Base-by-base conservation (phyloP, 805 yeast species). In the Wickerhamomyces queroliae region DNA sequence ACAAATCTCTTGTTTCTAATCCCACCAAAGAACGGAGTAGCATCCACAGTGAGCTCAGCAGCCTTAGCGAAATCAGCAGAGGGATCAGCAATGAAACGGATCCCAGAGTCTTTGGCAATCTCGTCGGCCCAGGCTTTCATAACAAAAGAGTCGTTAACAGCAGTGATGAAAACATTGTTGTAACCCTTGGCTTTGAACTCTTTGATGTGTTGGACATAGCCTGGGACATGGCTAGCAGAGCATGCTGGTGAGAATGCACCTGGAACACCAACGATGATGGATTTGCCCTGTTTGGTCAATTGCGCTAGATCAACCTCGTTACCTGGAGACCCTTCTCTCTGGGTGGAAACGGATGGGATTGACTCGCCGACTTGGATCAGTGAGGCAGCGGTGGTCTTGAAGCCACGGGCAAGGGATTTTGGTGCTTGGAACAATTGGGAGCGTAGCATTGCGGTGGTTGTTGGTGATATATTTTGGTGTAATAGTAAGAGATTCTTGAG, bases 121-220 rank as follows among this genome's bases (percentile, higher is more conserved):
- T 64, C 53, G 40, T 78, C 73, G 33, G 75, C 77, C 95, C 95
- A 89, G 0, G 93, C 90, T 50, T 76, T 74, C 55, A 80, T 76
- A 36, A 88, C 96, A 60, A 89, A 89, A 3, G 93, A 74, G 58
- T 89, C 96, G 61, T 89, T 89, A 36, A 86, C 95, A 16, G 93
- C 72, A 26, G 89, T 76, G 32, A 89, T 76, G 52, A 70, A 78
- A 37, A 88, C 61, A 34, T 76, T 63, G n/a, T n/a, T n/a, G 62
- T 76, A 70, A n/a, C 95, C 95, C 62, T 83, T 81, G 22, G 67
- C 69, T 44, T 72, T 66, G 54, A 88, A 75, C 25, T 72, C 67
- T 7, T 68, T 56, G 42, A 73, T 60, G 33, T 70, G 60, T 43
- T 66, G 63, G 53, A 86, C 53, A 61, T 73, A 86, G n/a, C 85